Evolutionary conservation across 2,329 filamentous ascomycete genomes (phyloP).

Genomic region (Fusarium anguioides): DNA sequence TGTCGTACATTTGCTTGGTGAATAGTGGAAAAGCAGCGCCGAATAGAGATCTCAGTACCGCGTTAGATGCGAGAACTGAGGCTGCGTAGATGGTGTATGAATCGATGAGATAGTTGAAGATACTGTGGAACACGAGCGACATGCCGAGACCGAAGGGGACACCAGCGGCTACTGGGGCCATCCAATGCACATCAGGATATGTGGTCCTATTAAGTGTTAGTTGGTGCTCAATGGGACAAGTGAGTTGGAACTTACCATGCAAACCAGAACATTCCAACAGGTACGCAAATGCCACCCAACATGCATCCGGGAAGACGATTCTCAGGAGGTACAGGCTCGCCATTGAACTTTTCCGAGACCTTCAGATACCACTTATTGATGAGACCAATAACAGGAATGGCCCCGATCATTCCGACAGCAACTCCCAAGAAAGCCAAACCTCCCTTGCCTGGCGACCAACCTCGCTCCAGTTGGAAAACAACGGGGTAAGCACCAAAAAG

Average conservation of each 20-base stretch:
- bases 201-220: conserved; percentile 28
- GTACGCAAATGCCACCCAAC: conserved; percentile 67
- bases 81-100: conserved; percentile 80
- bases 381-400: conserved; percentile 62
- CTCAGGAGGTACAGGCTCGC: conserved; percentile 71
- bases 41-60: conserved; percentile 34
- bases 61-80: conserved; percentile 73
- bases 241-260: conserved; percentile 63
- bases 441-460: conserved; percentile 67
- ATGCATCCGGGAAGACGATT: conserved; percentile 70
- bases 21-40: conserved; percentile 43
- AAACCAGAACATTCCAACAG: conserved; percentile 73
- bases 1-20: conserved; percentile 44
- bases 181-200: conserved; percentile 62
- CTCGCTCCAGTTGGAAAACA: conserved; percentile 68
- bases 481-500: conserved; percentile 67
- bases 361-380: conserved; percentile 65
- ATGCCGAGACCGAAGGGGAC: conserved; percentile 66
- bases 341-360: conserved; percentile 53
- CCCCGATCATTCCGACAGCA: conserved; percentile 69
- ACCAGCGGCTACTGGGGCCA: conserved; percentile 59
- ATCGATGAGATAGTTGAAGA: conserved; percentile 76
- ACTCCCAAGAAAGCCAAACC: conserved; percentile 74
- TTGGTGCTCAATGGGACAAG: too few relatives aligned
- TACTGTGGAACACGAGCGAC: conserved; percentile 72